Base-by-base conservation (phyloP, 2,329 filamentous ascomycete species). In the Neofusicoccum parvum region DNA sequence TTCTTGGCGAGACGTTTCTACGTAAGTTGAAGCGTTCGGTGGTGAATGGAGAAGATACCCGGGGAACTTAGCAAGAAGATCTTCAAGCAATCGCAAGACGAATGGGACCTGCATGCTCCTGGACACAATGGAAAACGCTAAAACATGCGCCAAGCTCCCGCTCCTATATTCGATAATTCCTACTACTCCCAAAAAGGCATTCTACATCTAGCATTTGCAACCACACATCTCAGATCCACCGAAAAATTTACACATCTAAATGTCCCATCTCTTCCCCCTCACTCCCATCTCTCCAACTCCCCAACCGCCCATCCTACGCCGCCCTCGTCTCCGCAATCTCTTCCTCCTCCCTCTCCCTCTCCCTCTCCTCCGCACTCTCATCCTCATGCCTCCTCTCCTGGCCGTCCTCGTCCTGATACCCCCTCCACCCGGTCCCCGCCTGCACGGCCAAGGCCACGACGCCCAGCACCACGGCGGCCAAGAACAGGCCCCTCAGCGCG, bases 361-460 rank as follows among this genome's bases (percentile, higher is more conserved):
- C 32, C 27, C 43, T 59, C 43, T 65, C 51, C 32, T 65, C 67
- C 7, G 53, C 51, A 14, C 65, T 51, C 23, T 69, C 70, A 20
- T 78, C 75, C 14, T 76, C 74, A n/a, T 72, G 80, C 85, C 86
- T 88, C 2, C 87, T 86, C 1, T 81, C 81, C 5, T 68, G 69
- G 54, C 72, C 71, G 39, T 71, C 73, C 43, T 73, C 56, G n/a
- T 67, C 53, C 14, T 68, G 70, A 20, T 79, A 76, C 14, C 76
- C 74, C 20, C 72, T 80, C 86, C 86, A 88, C 2, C 87, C 87
- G 1, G 86, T 86, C 0, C 82, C 81, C 5, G 86, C 86, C 70
- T 89, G 87, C 15, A 87, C 73, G 2, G 83, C 68, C 1, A 83
- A 76, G 68, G 85, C 83, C 2, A 80, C 56, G 12, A 84, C 65